phyloP scores from a whole-genome alignment of 1,139 yeast genomes.

The Lodderomyces orthopsilosis region DNA sequence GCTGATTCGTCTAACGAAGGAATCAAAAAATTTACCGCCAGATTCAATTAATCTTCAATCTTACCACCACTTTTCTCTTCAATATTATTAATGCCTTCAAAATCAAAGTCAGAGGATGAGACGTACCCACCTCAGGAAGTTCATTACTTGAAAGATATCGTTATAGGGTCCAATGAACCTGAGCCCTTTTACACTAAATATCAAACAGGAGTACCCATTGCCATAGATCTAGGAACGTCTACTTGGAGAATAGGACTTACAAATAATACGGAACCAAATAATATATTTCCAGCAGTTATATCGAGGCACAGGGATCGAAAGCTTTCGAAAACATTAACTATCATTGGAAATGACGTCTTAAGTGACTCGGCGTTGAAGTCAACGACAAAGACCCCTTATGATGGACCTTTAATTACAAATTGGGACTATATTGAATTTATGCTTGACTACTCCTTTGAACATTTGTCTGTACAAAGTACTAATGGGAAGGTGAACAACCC shows the following conservation, averaged over 20 bases:
- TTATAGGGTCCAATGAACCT: conserved; percentile 14
- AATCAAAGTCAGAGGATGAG: conserved; percentile 21
- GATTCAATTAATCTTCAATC: too few relatives aligned
- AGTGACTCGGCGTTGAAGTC: conserved; percentile 68
- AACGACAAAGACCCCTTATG: conserved; percentile 76
- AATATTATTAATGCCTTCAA: conserved; percentile 19
- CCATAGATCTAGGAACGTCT: conserved; percentile 75
- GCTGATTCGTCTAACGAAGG: too few relatives aligned
- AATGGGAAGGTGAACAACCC: conserved; percentile 69
- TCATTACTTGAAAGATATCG: conserved; percentile 48
- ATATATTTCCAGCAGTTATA: conserved; percentile 65
- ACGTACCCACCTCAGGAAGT: conserved; percentile 49
- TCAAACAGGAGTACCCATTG: conserved; percentile 64
- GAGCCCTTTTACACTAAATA: conserved; percentile 59
- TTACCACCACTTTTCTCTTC: too few relatives aligned
- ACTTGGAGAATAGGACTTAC: conserved; percentile 73
- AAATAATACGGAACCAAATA: conserved; percentile 50
- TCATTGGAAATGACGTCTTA: conserved; percentile 80
- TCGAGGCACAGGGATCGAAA: conserved; percentile 81
- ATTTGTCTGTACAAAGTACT: conserved; percentile 61
- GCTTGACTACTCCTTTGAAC: conserved; percentile 79
- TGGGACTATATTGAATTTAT: conserved; percentile 90
- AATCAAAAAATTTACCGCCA: too few relatives aligned
- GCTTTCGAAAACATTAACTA: conserved; percentile 57
- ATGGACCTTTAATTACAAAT: conserved; percentile 80